phyloP scores from a whole-genome alignment of 371 early-diverging fungal genomes.

The Rhizopus microsporus region DNA sequence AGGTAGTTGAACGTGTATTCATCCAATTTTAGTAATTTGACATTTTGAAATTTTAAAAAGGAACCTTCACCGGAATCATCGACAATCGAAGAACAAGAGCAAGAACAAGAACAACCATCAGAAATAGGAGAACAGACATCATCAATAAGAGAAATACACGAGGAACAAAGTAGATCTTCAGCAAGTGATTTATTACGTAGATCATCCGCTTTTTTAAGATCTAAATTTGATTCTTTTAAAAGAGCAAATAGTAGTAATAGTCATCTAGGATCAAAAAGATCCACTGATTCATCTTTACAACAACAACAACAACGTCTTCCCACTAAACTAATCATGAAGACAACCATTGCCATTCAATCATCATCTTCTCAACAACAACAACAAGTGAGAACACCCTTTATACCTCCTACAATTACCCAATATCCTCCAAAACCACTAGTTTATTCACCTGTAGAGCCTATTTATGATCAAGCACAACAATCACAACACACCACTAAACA shows the following conservation, averaged over 20 bases:
- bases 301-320: slow-evolving; percentile 15
- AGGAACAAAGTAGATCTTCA: slow-evolving; percentile 18
- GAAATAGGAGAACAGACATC: not conserved
- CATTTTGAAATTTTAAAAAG: slow-evolving; percentile 11
- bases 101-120: slow-evolving; percentile 3
- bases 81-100: slow-evolving; percentile 7
- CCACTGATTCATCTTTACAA: slow-evolving; percentile 4
- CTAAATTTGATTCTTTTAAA: slow-evolving; percentile 39
- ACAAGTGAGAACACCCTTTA: slow-evolving; percentile 14
- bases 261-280: not conserved
- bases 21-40: slow-evolving; percentile 28
- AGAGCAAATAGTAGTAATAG: slow-evolving; percentile 20
- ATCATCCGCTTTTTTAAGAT: slow-evolving; percentile 45
- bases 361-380: slow-evolving; percentile 4
- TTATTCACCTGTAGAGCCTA: slow-evolving; percentile 48
- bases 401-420: slow-evolving; percentile 43
- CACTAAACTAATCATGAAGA: slow-evolving; percentile 41
- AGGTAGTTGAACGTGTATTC: slow-evolving; percentile 29
- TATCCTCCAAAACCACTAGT: slow-evolving; percentile 48
- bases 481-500: slow-evolving; percentile 4
- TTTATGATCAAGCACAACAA: slow-evolving; percentile 1
- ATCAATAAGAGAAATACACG: not conserved
- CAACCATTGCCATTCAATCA: slow-evolving; percentile 39
- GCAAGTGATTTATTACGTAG: slow-evolving; percentile 46
- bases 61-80: slow-evolving; percentile 27